Base-by-base conservation (phyloP, 805 yeast species). In the Pichia cabralensis region DNA sequence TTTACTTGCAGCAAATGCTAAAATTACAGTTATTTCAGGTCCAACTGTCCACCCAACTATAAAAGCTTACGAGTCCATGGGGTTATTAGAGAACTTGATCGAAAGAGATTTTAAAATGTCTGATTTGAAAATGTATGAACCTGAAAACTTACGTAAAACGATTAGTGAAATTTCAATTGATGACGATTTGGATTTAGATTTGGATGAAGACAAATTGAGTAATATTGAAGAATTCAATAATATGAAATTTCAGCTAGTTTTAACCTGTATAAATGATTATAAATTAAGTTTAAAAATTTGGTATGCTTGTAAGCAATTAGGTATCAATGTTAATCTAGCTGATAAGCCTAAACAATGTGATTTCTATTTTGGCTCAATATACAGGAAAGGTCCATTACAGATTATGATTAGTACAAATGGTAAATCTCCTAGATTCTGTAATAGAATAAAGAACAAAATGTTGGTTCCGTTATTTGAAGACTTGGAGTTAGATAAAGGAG, bases 401-500 rank as follows among this genome's bases (percentile, higher is more conserved):
- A 67, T 83, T 25, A 77, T 83, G 88, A 79, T 83, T 11, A 74
- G 84, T 26, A 81, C 94, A 10, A 82, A 81, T 53, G 94, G 94
- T 4, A 71, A 76, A 46, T 78, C 88, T 2, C 95, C 95, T 1
- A 58, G 92, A 35, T 66, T 83, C 46, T 78, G 85, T 33, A 66
- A 67, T 41, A 67, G 72, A 38, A 58, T 72, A 25, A 76, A 83
- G 35, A 69, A 78, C 16, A 65, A 69, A 36, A 68, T 69, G 43
- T 59, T 83, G 25, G 67, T 62, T 29, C 56, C 58, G 2, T 40
- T 56, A 32, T 64, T 69, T 22, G 61, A 58, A 19, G 54, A 58
- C 11, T 48, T 60, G 23, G 62, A 66, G 35, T 55, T 68, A 30
- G 76, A 70, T 33, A 60, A 55, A 17, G 83, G 84, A 0, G 72